Conservation (phyloP, 2,329 filamentous ascomycete species). For the Xylariaceae sp. region DNA sequence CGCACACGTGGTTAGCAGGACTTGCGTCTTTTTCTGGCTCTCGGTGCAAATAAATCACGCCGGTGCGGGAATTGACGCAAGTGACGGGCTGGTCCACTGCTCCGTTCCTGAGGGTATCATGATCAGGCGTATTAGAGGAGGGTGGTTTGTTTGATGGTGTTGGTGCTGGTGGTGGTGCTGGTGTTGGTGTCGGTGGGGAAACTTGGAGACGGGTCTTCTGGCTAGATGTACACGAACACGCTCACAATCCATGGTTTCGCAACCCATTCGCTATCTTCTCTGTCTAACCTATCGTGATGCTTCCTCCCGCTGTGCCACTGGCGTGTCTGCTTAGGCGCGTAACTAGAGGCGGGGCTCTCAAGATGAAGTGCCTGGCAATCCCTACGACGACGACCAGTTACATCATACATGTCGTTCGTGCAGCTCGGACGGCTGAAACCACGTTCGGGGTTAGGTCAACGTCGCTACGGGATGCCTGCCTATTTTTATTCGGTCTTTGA, state of each 20-base stretch:
- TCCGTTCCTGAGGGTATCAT: conserved; percentile 1
- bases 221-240: conserved; percentile 14
- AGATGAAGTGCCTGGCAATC: no score
- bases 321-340: no score
- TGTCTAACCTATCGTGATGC: no score
- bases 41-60: background rate
- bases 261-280: background rate
- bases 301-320: no score
- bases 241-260: conserved; percentile 6
- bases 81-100: background rate
- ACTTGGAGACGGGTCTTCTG: conserved; percentile 12
- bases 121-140: conserved; percentile 1
- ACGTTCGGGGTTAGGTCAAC: no score
- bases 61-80: background rate
- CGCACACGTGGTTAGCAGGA: background rate
- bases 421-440: no score
- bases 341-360: no score
- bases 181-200: conserved; percentile 3
- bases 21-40: background rate
- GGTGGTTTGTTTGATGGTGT: conserved; percentile 6
- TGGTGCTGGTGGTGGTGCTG: conserved; percentile 9
- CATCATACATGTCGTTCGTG: no score
- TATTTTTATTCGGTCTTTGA: no score
- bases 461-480: no score
- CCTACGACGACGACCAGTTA: no score